Conservation (phyloP, 352 stramenopile genomes). For the Globisporangium nunn region DNA sequence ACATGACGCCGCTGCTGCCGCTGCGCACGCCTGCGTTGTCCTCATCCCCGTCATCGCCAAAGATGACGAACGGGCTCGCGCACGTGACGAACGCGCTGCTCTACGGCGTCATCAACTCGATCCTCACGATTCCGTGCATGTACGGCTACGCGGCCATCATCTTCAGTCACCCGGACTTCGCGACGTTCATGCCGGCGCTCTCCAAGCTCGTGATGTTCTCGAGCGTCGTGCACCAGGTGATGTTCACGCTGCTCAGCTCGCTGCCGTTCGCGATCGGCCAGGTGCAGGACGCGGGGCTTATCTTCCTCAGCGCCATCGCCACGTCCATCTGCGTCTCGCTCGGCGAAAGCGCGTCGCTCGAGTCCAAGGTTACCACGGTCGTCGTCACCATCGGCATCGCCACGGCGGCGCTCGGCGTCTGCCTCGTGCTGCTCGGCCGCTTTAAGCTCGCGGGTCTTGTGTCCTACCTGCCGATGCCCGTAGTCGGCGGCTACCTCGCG, state of each 20-base stretch:
- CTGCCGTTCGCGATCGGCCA: constrained; percentile 96
- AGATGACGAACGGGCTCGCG: constrained; percentile 9
- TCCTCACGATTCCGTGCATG: constrained; percentile 91
- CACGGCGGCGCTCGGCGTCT: constrained; percentile 88
- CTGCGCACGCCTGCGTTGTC: neutral
- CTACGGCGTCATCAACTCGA: constrained; percentile 91
- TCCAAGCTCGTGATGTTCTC: constrained; percentile 96
- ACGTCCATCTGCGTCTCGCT: constrained; percentile 84
- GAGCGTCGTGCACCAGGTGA: constrained; percentile 91
- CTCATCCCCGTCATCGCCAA: constrained; percentile 1
- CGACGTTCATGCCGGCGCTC: constrained; percentile 81
- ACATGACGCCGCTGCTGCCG: constrained; percentile 22
- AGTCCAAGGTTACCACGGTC: constrained; percentile 89
- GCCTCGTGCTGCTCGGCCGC: constrained; percentile 92
- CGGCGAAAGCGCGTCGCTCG: constrained; percentile 45
- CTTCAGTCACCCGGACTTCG: constrained; percentile 89
- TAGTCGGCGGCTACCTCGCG: constrained; percentile 96
- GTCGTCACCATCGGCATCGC: constrained; percentile 91
- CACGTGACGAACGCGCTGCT: constrained; percentile 65
- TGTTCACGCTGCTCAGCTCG: constrained; percentile 86
- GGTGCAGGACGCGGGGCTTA: constrained; percentile 97
- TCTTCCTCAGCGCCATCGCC: constrained; percentile 95
- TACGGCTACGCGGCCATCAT: constrained; percentile 96
- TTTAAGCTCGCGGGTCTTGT: constrained; percentile 93
- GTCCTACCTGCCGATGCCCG: constrained; percentile 95